A percentile compares a stretch with the other conserved stretches of the same genome.
These are phyloP conservation scores for Themeda triandra DNA, from an alignment of 176 grass and related monocot genomes.

Conservation along the genomic window DNA sequence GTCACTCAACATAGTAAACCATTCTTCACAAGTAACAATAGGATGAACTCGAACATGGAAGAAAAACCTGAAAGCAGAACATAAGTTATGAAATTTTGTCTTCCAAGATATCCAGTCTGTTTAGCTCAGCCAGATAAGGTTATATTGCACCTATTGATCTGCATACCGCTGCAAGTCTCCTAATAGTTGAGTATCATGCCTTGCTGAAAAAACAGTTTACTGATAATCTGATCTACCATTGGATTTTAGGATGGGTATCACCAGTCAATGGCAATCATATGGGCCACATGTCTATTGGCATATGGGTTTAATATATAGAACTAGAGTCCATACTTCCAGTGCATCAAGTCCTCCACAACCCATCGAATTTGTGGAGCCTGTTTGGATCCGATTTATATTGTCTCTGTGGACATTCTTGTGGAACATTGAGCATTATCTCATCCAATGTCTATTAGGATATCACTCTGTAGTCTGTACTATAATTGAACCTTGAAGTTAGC, in stretches of 20 bases:
- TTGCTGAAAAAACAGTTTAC: not conserved
- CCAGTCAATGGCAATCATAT: not conserved
- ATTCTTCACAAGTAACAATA: not conserved
- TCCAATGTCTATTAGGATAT: not conserved
- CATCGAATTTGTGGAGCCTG: not conserved
- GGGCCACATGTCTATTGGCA: not conserved
- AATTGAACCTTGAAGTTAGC: not conserved
- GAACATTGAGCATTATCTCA: constrained; percentile 1
- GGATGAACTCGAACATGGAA: not conserved
- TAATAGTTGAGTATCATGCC: not conserved
- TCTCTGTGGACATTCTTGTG: not conserved
- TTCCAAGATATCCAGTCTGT: not conserved
- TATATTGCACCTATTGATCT: not conserved
- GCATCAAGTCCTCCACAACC: not conserved
- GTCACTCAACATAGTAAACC: not conserved
- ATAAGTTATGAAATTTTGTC: not conserved
- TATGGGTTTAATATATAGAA: not conserved
- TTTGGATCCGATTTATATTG: not conserved
- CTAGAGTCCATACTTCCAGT: not conserved
- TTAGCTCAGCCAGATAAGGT: not conserved
- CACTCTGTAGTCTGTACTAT: not conserved
- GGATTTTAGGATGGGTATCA: not conserved
- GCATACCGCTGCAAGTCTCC: not conserved
- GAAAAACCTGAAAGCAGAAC: not conserved
- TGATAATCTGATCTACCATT: not conserved